Evolutionary conservation across 1,284 basidiomycete genomes (phyloP), one percentile per base, ranked within the genome.

Genomic region (Austroboletus niveus): DNA sequence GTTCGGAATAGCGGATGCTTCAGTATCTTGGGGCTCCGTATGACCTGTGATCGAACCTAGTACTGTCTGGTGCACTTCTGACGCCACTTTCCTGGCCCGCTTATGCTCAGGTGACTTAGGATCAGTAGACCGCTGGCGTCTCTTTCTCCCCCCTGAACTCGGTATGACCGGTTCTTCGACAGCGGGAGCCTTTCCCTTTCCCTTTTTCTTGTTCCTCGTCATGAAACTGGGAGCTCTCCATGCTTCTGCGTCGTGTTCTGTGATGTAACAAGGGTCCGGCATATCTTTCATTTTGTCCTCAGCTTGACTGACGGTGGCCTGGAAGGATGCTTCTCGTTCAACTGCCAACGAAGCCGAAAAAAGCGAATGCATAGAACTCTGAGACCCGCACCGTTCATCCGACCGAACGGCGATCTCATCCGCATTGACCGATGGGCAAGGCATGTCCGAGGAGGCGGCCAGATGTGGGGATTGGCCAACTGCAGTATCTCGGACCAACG

Each of bases 221-320:
- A 70, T 54, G 46, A 66, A 66, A 42, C 63, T 66, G 10, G 65
- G 65, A 10, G 54, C 52, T 42, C 60, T 68, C 65, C 65, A 66
- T 35, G 65, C 47, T 29, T 55, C 56, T 5, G 63, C 31, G 29
- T 66, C 56, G 27, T 66, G 68, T 34, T 40, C 42, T 38, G 50
- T 43, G 32, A 30, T n/a, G 11, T 29, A 36, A 5, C 8, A 6
- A 35, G 39, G 30, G 11, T 15, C 47, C 24, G 24, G 31, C 20
- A 27, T 35, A 47, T 42, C 51, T 38, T 47, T 41, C 27, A 17
- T 12, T 10, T 36, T 20, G 15, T 34, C 35, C 30, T 40, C 41
- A 17, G 35, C 44, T 45, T n/a, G 48, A 17, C 8, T 4, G 5
- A 24, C 34, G 2, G 48, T 15, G 30, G 12, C 22, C 8, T 34